Evolutionary conservation across 257 asterid genomes (phyloP).

Genomic region (Forsythia viridissima): DNA sequence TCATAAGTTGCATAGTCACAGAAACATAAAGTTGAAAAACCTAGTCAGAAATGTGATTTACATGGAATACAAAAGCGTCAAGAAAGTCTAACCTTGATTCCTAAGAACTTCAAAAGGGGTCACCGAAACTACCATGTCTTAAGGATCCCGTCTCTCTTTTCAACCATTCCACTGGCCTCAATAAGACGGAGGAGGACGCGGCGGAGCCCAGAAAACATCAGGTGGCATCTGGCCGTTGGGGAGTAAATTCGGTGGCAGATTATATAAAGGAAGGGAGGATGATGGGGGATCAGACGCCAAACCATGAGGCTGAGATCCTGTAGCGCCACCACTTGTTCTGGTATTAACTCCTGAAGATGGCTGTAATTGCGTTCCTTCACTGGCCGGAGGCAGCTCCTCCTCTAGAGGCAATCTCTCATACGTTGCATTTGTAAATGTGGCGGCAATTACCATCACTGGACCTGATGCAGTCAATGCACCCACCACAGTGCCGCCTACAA

Average conservation of each 20-base stretch:
- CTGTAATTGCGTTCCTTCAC: constrained; percentile 37
- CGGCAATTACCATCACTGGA: constrained; percentile 82
- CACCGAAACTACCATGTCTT: background rate
- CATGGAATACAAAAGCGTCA: constrained; percentile 30
- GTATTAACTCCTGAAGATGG: constrained; percentile 26
- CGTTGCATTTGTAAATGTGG: constrained; percentile 65
- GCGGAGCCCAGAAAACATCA: constrained; percentile 64
- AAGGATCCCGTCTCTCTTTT: background rate
- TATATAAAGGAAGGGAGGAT: constrained; percentile 39
- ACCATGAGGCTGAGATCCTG: background rate
- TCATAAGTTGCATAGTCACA: background rate
- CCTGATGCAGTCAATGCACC: constrained; percentile 67
- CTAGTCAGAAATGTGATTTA: constrained; percentile 27
- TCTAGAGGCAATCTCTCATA: constrained; percentile 72
- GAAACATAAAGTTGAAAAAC: constrained; percentile 8
- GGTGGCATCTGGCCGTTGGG: constrained; percentile 63
- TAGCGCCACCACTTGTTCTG: constrained; percentile 16
- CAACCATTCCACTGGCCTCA: constrained; percentile 17
- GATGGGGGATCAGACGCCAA: constrained; percentile 29
- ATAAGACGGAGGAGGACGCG: constrained; percentile 52
- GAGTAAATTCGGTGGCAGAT: constrained; percentile 47
- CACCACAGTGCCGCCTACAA: constrained; percentile 71
- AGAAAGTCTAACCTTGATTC: constrained; percentile 30
- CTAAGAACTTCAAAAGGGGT: constrained; percentile 31
- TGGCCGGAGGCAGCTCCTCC: constrained; percentile 36